phyloP scores from a whole-genome alignment of 441 rosid species.

The Croton laevigatus region DNA sequence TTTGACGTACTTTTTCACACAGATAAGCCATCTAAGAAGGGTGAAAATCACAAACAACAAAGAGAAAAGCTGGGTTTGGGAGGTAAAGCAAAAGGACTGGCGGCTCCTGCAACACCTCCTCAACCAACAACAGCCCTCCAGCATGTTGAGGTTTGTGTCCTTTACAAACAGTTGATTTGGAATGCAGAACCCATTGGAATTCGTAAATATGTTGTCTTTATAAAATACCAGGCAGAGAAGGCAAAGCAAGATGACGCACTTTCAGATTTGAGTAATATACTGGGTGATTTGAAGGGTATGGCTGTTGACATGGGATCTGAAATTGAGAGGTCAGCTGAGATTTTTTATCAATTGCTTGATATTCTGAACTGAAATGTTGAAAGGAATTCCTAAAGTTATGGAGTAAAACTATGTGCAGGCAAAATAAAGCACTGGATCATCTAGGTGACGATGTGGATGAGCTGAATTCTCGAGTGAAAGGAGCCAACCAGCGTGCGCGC shows the following conservation, averaged over 20 bases:
- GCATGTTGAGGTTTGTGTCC: constrained; percentile 54
- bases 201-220: not conserved
- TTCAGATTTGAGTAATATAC: constrained; percentile 58
- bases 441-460: constrained; percentile 65
- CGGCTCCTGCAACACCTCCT: constrained; percentile 30
- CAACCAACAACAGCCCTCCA: constrained; percentile 42
- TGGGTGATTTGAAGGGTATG: constrained; percentile 81
- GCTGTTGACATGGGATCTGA: constrained; percentile 87
- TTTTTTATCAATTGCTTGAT: not conserved
- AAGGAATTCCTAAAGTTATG: not conserved
- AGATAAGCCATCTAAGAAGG: constrained; percentile 42
- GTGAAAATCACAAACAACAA: constrained; percentile 39
- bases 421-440: constrained; percentile 57
- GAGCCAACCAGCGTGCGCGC: constrained; percentile 63
- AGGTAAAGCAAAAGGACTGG: constrained; percentile 30
- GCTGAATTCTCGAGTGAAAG: constrained; percentile 61
- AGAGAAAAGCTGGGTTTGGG: constrained; percentile 44
- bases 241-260: constrained; percentile 79
- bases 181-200: not conserved
- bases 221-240: constrained; percentile 52
- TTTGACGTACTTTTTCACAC: constrained; percentile 5
- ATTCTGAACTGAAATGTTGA: not conserved
- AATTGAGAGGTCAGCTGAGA: constrained; percentile 50
- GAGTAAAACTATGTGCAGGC: constrained; percentile 41
- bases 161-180: not conserved